phyloP scores from a whole-genome alignment of 1,284 basidiomycete species.

The Rhodotorula sp. region DNA sequence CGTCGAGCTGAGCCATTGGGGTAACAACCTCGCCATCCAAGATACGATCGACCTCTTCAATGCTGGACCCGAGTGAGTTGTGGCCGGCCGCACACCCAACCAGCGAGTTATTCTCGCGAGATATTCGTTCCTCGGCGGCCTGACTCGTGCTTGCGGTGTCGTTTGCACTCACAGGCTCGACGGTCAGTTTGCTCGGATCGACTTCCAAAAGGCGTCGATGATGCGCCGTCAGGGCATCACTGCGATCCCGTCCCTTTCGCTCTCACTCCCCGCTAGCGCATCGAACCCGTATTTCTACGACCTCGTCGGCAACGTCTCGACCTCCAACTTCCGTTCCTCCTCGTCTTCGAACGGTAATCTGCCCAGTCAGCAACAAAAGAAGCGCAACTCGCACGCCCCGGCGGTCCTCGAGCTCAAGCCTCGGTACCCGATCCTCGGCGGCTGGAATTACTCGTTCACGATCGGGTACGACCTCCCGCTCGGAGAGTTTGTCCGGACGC shows the following conservation, averaged over 20 bases:
- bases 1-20: constrained; percentile 96
- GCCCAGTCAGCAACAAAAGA: constrained; percentile 28
- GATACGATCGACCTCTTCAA: constrained; percentile 84
- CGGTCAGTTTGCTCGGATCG: constrained; percentile 91
- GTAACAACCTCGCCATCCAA: constrained; percentile 86
- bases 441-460: constrained; percentile 96
- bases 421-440: constrained; percentile 89
- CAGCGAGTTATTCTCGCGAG: background rate
- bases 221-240: constrained; percentile 52
- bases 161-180: constrained; percentile 77
- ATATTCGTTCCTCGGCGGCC: no score
- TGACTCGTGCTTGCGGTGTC: no score
- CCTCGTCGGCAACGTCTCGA: constrained; percentile 93
- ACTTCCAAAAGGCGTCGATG: constrained; percentile 76
- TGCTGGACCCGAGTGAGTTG: constrained; percentile 75
- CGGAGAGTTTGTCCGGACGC: constrained; percentile 58
- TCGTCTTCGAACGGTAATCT: constrained; percentile 8
- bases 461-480: constrained; percentile 89
- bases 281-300: constrained; percentile 84
- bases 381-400: constrained; percentile 56
- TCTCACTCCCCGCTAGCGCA: constrained; percentile 78
- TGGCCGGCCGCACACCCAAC: background rate
- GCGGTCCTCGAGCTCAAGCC: constrained; percentile 76
- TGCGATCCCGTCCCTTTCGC: constrained; percentile 63
- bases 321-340: constrained; percentile 68